These are phyloP conservation scores for Metarhizium robertsii DNA, from an alignment of 2,329 filamentous ascomycete species.

Conservation along the genomic window DNA sequence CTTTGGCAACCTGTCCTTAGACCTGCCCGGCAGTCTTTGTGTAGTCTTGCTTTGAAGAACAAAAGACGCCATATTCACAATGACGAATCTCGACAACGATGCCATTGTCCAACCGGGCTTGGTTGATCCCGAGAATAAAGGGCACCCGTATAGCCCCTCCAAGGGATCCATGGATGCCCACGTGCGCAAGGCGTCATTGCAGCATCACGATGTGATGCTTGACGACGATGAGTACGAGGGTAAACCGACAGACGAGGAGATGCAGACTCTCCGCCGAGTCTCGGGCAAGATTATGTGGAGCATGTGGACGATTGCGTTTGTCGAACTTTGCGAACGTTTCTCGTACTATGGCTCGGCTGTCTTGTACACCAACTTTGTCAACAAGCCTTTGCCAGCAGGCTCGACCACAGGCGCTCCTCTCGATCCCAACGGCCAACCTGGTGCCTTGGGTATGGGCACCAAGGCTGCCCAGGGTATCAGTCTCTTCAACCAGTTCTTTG, in stretches of 20 bases:
- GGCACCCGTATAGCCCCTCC: slow-evolving; percentile 16
- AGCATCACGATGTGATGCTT: slow-evolving; percentile 11
- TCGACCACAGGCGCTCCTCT: slow-evolving; percentile 43
- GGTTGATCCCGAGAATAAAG: slow-evolving; percentile 20
- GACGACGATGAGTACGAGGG: slow-evolving; percentile 22
- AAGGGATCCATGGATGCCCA: slow-evolving; percentile 18
- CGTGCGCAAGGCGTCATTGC: slow-evolving; percentile 9
- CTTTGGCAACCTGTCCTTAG: background rate
- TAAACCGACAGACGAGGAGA: slow-evolving; percentile 52
- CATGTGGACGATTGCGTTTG: slow-evolving; percentile 61
- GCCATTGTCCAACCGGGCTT: slow-evolving; percentile 24
- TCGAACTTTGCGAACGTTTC: slow-evolving; percentile 69
- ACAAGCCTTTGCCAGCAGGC: slow-evolving; percentile 40
- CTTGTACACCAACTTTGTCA: slow-evolving; percentile 60
- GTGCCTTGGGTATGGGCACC: slow-evolving; percentile 50
- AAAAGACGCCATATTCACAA: slow-evolving; percentile 10
- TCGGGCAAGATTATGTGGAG: slow-evolving; percentile 55
- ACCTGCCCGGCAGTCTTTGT: background rate
- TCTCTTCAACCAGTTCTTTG: slow-evolving; percentile 52
- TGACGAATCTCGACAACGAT: slow-evolving; percentile 28
- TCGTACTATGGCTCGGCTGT: slow-evolving; percentile 66
- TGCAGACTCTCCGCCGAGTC: slow-evolving; percentile 51
- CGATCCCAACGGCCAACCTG: slow-evolving; percentile 25
- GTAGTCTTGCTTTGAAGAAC: background rate
- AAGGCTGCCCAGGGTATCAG: slow-evolving; percentile 39